phyloP scores from a whole-genome alignment of 345 rosid species.

The Carallia pectinifolia region DNA sequence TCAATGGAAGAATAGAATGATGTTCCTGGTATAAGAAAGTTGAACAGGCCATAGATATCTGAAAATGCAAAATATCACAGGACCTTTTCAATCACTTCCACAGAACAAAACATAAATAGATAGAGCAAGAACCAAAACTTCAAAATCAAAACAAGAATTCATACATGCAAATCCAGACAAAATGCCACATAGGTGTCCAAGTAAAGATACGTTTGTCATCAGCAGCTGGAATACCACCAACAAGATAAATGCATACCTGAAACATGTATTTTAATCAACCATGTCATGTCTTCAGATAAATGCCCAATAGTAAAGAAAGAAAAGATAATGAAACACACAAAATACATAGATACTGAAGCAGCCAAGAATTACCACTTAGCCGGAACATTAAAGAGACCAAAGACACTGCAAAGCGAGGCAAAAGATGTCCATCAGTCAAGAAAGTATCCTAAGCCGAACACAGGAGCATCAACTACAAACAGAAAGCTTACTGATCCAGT shows the following conservation, averaged over 20 bases:
- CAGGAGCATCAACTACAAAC: neutral
- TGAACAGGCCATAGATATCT: slow-evolving; percentile 85
- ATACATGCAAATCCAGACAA: slow-evolving; percentile 93
- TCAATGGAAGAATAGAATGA: slow-evolving; percentile 77
- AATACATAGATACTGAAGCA: slow-evolving; percentile 8
- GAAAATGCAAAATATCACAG: slow-evolving; percentile 12
- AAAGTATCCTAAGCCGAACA: neutral
- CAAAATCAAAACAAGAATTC: slow-evolving; percentile 23
- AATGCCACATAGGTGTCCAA: slow-evolving; percentile 96
- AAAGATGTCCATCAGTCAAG: neutral
- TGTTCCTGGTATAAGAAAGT: slow-evolving; percentile 79
- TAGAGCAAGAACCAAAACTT: neutral
- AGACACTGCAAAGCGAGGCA: slow-evolving; percentile 63
- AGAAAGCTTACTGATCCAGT: neutral
- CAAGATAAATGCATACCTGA: slow-evolving; percentile 87
- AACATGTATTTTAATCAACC: slow-evolving; percentile 19
- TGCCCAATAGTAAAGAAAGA: slow-evolving; percentile 2
- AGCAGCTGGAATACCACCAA: slow-evolving; percentile 78
- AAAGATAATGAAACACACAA: slow-evolving; percentile 1
- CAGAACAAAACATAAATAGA: slow-evolving; percentile 6
- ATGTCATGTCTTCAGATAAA: slow-evolving; percentile 8
- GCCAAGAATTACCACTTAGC: slow-evolving; percentile 63
- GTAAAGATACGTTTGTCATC: slow-evolving; percentile 89
- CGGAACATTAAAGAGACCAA: slow-evolving; percentile 96
- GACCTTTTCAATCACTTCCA: neutral